Conservation (phyloP, 2,329 filamentous ascomycete species). For the Arthroderma sp. region DNA sequence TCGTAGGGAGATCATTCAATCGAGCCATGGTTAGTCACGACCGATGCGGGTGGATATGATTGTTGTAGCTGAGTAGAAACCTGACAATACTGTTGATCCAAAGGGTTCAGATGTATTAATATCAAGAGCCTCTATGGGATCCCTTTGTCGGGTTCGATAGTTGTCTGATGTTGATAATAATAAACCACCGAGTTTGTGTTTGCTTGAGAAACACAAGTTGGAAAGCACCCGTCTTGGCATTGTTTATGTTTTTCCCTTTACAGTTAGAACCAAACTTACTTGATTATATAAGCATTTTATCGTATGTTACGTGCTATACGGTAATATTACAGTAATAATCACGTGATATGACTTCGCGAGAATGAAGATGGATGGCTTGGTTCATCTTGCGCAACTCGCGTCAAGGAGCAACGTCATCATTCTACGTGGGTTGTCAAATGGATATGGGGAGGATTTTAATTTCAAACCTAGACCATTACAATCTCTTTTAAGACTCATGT, state of each 20-base stretch:
- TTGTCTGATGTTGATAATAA: neutral
- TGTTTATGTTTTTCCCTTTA: conserved; percentile 14
- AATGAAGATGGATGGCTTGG: too few relatives aligned
- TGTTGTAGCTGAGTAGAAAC: neutral
- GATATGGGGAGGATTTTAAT: neutral
- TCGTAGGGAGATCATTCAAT: conserved; percentile 36
- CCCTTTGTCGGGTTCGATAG: neutral
- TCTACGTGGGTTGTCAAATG: neutral
- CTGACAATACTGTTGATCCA: neutral
- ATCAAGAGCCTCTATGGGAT: neutral
- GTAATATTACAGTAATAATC: neutral
- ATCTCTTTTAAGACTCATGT: neutral
- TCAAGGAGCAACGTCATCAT: neutral
- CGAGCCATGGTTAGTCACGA: conserved; percentile 32
- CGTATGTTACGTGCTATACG: neutral
- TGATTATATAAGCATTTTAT: neutral
- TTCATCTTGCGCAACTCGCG: neutral
- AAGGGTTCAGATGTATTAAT: neutral
- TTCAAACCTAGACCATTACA: neutral
- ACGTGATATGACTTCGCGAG: neutral
- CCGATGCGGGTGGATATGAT: neutral
- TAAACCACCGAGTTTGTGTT: neutral
- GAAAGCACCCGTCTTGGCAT: neutral
- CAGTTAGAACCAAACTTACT: conserved; percentile 4
- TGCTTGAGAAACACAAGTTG: neutral